Base-by-base conservation (phyloP, 2,329 filamentous ascomycete genomes). In the Aschersonia sp. region DNA sequence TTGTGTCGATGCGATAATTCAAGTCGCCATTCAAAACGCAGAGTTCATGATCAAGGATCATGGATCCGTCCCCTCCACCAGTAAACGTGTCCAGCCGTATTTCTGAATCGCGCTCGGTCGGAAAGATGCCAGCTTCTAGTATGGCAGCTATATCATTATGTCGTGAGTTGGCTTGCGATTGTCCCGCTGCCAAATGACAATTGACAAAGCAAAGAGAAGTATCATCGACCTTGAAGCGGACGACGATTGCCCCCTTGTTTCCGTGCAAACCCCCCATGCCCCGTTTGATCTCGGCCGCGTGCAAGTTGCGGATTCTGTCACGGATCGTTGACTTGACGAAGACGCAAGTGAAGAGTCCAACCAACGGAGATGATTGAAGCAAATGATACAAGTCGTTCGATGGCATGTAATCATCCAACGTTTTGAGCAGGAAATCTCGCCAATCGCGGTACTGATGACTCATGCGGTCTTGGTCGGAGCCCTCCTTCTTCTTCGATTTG, bases 1-100 rank as follows among this genome's bases (percentile, higher is more conserved):
- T 95, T 30, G 89, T 88, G 62, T 98, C 92, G 58, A 98, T 97
- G 51, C 92, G 88, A 64, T 98, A 98, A 66, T 98, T 98, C 45
- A 98, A 74, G 62, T 98, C 92, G 31, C 92, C 92, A 57, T 97
- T 97, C 41, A 97, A 68, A 44, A 98, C 80, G 62, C 90, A 95
- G n/a, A 98, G 83, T 65, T 98, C 92, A 59, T 98, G 92, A 59
- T 98, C 92, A 49, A 97, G 73, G 49, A 98, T 86, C 83, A 95
- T 88, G 41, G 81, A 83, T 6, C 92, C 92, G 60, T 98, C 92
- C 43, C 92, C 92, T n/a, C 92, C 92, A 30, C 87, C 86, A 6
- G 88, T 77, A 59, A 83, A 98, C 52, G 79, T 84, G 61, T 95
- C 86, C 39, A 84, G 73, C 6, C 87, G 77, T 5, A 76, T 71